Percentiles rank a stretch among this genome's conserved stretches.
phyloP scores from a whole-genome alignment of 192 early-diverging fungal genomes.

The Mortierella claussenii region DNA sequence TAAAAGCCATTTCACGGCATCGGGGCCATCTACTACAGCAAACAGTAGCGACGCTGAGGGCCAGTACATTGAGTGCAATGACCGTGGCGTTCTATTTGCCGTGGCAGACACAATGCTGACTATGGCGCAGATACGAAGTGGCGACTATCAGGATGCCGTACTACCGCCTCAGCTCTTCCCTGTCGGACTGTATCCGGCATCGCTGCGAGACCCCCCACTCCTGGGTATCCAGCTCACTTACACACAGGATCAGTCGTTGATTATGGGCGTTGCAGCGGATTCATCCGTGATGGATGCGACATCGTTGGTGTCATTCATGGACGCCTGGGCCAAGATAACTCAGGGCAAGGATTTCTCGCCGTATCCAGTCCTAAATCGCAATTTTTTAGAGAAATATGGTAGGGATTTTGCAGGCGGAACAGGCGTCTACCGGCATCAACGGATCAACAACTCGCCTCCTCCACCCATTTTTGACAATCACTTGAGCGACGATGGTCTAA shows the following conservation, averaged over 20 bases:
- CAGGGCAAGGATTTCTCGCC: slow-evolving; percentile 50
- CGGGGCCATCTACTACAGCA: background rate
- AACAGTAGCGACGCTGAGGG: slow-evolving; percentile 5
- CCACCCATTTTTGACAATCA: slow-evolving; percentile 48
- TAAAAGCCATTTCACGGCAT: background rate
- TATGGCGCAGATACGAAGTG: slow-evolving; percentile 34
- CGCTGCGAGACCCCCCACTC: slow-evolving; percentile 42
- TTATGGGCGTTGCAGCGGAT: slow-evolving; percentile 52
- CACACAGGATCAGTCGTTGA: slow-evolving; percentile 42
- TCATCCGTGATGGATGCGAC: slow-evolving; percentile 46
- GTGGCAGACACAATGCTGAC: slow-evolving; percentile 31
- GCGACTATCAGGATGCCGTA: slow-evolving; percentile 36
- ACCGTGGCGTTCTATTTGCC: slow-evolving; percentile 46
- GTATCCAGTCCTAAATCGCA: slow-evolving; percentile 35
- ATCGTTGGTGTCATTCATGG: slow-evolving; percentile 48
- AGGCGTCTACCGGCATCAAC: slow-evolving; percentile 38
- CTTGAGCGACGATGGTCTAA: slow-evolving; percentile 13
- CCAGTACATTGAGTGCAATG: slow-evolving; percentile 47
- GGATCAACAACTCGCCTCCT: slow-evolving; percentile 45
- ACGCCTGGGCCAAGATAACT: slow-evolving; percentile 47
- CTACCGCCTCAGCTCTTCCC: slow-evolving; percentile 46
- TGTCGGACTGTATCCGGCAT: slow-evolving; percentile 46
- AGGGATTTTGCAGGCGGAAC: background rate
- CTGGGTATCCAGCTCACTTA: slow-evolving; percentile 46
- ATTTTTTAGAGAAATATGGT: slow-evolving; percentile 28